Percentiles rank a stretch among this genome's conserved stretches.
phyloP scores from a whole-genome alignment of 768 basidiomycete species.

The Dacryopinax spathularia region DNA sequence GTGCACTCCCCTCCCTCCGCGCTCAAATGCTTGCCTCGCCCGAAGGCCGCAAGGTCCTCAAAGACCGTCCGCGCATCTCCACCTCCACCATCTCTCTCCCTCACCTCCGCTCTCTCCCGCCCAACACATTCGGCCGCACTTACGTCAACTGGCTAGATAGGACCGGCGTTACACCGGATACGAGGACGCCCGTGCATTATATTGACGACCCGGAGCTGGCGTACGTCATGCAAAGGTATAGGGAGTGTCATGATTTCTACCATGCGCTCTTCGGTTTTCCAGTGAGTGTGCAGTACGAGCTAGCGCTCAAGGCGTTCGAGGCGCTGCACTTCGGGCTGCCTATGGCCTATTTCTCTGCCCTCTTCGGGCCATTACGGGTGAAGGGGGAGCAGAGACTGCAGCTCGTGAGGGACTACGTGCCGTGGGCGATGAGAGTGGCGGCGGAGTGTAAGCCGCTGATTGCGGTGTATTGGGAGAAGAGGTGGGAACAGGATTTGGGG shows the following conservation, averaged over 20 bases:
- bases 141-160: constrained; percentile 83
- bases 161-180: constrained; percentile 85
- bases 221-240: constrained; percentile 95
- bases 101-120: constrained; percentile 46
- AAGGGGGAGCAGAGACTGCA: constrained; percentile 35
- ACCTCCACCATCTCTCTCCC: constrained; percentile 60
- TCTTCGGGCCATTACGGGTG: constrained; percentile 67
- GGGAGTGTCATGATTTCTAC: constrained; percentile 96
- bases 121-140: constrained; percentile 71
- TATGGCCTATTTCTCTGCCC: constrained; percentile 65
- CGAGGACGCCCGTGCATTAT: constrained; percentile 83
- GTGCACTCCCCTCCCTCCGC: constrained; percentile 58
- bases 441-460: constrained; percentile 60
- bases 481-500: constrained; percentile 72
- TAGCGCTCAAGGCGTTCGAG: constrained; percentile 90
- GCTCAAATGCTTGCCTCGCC: constrained; percentile 61
- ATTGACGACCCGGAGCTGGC: constrained; percentile 90
- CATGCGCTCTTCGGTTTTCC: constrained; percentile 83
- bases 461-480: constrained; percentile 88
- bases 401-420: constrained; percentile 68
- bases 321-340: constrained; percentile 84
- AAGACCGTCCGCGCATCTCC: constrained; percentile 70
- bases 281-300: constrained; percentile 78
- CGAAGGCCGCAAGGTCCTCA: constrained; percentile 75
- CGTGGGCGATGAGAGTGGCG: constrained; percentile 85